Evolutionary conservation across 2,329 filamentous ascomycete species (phyloP), one percentile per base, ranked within the genome.

Genomic region (Fusarium odoratissimum): DNA sequence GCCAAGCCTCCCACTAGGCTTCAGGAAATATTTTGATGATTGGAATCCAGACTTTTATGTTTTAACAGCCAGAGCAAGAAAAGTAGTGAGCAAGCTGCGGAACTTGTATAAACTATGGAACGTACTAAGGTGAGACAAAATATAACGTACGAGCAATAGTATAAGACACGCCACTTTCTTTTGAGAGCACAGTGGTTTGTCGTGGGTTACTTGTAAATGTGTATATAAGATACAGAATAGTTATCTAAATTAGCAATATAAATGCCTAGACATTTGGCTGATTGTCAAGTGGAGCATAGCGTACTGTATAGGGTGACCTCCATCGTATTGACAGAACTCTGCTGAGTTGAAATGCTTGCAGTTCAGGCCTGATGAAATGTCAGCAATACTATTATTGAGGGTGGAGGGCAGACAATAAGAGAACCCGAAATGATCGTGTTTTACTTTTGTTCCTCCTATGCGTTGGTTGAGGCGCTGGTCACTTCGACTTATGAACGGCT

Each of bases 21-120:
- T 81, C 81, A 1, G 91, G 91, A 0, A 92, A 81, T 19, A 80
- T 76, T 64, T 84, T 85, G 72, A 92, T 83, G 19, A 92, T 63
- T 6, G 88, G 87, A 16, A 89, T 76, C 86, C 86, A 91, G 44
- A 91, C 67, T 56, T 79, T 79, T 79, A 72, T 86, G 83, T 5
- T 87, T 87, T 31, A 91, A 75, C 61, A 91, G 84, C 88, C 90
- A 92, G 28, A 85, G 75, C 21, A 84, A 73, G 72, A 86, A 87
- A 76, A 88, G 86, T 2, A 87, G 84, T 25, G 82, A 83, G 45
- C 83, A 78, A 19, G 87, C 87, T 89, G 67, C 42, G 12, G 7
- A 16, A 17, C 17, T 38, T 3, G 10, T 35, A 17, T 37, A 16
- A 45, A 31, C 40, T 52, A 62, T 60, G 17, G 12, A 9, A 11